Percentiles rank a stretch among this genome's conserved stretches.
phyloP scores from a whole-genome alignment of 495 filamentous ascomycete genomes.

The Penicillium odoratum region DNA sequence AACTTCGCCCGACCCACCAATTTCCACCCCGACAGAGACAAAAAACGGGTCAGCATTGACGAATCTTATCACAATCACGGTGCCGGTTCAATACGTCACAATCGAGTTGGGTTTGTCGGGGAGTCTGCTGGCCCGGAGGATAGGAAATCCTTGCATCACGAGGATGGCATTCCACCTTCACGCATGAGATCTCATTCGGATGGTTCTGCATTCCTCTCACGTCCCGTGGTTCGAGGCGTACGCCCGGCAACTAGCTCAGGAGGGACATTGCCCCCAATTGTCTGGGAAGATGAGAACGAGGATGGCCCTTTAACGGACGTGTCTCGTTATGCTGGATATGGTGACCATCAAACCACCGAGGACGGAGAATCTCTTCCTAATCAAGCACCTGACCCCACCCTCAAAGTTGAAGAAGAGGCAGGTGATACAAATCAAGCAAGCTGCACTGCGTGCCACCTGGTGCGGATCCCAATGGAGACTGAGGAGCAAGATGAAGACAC shows the following conservation, averaged over 20 bases:
- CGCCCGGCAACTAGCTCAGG: constrained; percentile 47
- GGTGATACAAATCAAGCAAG: constrained; percentile 40
- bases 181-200: constrained; percentile 49
- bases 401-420: constrained; percentile 36
- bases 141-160: constrained; percentile 13
- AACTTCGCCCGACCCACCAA: constrained; percentile 46
- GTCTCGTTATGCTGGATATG: constrained; percentile 13
- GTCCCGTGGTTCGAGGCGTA: constrained; percentile 37
- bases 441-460: constrained; percentile 52
- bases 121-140: constrained; percentile 15
- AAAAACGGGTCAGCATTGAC: constrained; percentile 42
- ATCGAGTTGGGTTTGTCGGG: constrained; percentile 24
- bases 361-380: not conserved
- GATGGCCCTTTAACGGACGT: constrained; percentile 20
- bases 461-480: constrained; percentile 44
- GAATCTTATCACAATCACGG: constrained; percentile 31
- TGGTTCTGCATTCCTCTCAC: constrained; percentile 44
- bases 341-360: not conserved
- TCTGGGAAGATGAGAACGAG: constrained; percentile 41
- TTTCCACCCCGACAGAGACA: constrained; percentile 29
- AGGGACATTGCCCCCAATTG: constrained; percentile 36
- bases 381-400: constrained; percentile 15
- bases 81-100: constrained; percentile 26
- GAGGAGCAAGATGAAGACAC: constrained; percentile 55
- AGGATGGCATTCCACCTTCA: constrained; percentile 23